Evolutionary conservation across 257 asterid genomes (phyloP).

Genomic region (Agastache rugosa): DNA sequence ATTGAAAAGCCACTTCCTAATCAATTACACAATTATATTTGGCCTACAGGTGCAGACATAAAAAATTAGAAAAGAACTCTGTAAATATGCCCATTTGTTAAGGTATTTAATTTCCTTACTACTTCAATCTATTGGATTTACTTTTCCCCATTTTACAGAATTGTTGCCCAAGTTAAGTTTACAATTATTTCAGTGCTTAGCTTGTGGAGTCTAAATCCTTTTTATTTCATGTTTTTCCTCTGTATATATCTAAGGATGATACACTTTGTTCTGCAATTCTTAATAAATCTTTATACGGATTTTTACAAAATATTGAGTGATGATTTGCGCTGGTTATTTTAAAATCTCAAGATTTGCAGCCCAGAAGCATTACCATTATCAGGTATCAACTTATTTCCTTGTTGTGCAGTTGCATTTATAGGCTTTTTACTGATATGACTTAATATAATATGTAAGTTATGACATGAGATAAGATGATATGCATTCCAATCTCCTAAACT

Average conservation of each 20-base stretch:
- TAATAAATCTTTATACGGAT: conserved; percentile 36
- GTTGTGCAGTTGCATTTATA: conserved; percentile 15
- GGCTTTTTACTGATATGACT: too few relatives aligned
- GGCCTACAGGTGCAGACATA: conserved; percentile 57
- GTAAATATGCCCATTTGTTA: conserved; percentile 69
- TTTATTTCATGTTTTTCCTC: conserved; percentile 9
- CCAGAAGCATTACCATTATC: conserved; percentile 66
- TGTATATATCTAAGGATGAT: not conserved
- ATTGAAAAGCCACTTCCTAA: not conserved
- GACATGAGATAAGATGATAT: not conserved
- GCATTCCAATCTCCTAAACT: conserved; percentile 4
- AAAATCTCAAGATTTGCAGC: conserved; percentile 57
- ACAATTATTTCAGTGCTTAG: conserved; percentile 5
- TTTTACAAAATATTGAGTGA: conserved; percentile 43
- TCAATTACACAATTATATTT: conserved; percentile 19
- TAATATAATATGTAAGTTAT: too few relatives aligned
- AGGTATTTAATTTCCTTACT: conserved; percentile 47
- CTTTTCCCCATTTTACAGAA: conserved; percentile 3
- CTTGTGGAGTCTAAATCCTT: conserved; percentile 17
- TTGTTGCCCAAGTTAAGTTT: not conserved
- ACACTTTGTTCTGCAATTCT: conserved; percentile 48
- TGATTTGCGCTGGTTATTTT: conserved; percentile 42
- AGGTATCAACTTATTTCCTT: conserved; percentile 50
- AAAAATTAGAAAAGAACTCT: conserved; percentile 55
- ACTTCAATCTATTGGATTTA: conserved; percentile 27